These are phyloP conservation scores for Beverwykella pulmonaria DNA, from an alignment of 495 filamentous ascomycete genomes.

Conservation along the genomic window DNA sequence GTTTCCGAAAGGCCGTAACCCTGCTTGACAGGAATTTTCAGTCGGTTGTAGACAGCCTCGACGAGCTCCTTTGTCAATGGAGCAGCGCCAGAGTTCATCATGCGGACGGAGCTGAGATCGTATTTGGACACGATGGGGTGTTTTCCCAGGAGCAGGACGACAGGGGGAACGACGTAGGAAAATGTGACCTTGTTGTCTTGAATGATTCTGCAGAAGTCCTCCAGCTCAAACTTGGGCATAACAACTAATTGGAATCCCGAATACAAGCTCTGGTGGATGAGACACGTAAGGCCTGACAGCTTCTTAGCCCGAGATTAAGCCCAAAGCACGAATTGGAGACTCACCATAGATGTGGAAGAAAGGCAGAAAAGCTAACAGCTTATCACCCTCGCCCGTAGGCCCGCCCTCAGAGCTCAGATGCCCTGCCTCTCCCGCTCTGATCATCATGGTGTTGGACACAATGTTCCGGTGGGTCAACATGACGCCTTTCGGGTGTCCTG, in stretches of 20 bases:
- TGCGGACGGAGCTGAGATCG: constrained; percentile 75
- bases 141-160: constrained; percentile 80
- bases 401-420: constrained; percentile 64
- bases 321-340: constrained; percentile 12
- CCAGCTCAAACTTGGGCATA: constrained; percentile 83
- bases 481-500: constrained; percentile 91
- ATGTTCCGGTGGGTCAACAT: constrained; percentile 84
- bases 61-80: constrained; percentile 84
- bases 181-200: constrained; percentile 77
- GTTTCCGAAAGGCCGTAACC: constrained; percentile 60
- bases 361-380: constrained; percentile 76
- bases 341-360: constrained; percentile 92
- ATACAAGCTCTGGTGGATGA: constrained; percentile 66
- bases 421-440: constrained; percentile 59
- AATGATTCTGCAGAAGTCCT: constrained; percentile 72
- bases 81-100: constrained; percentile 89
- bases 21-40: constrained; percentile 64
- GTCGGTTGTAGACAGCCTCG: constrained; percentile 71
- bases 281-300: constrained; percentile 50
- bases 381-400: constrained; percentile 66
- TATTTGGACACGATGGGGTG: constrained; percentile 75
- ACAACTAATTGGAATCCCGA: constrained; percentile 71
- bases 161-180: constrained; percentile 81
- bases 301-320: constrained; percentile 14
- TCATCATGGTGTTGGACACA: constrained; percentile 66